Percentiles rank a stretch among this genome's conserved stretches.
Conservation (phyloP, 768 basidiomycete genomes). For the Tricholoma sp. region DNA sequence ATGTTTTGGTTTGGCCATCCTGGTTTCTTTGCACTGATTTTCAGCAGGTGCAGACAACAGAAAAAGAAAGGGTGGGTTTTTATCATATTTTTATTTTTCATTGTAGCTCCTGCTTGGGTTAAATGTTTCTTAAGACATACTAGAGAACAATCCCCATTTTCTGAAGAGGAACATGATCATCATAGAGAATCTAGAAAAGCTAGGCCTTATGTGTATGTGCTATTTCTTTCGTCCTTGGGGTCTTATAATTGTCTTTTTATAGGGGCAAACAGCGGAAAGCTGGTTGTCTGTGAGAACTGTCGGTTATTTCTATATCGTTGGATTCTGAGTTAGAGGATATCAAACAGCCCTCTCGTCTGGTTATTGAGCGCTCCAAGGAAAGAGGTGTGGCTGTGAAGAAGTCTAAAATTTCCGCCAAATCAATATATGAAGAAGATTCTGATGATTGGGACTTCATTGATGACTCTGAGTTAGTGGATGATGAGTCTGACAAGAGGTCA, state of each 20-base stretch:
- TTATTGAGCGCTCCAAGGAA: not conserved
- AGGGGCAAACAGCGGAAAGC: not conserved
- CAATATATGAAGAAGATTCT: not conserved
- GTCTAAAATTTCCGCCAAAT: not conserved
- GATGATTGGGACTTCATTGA: not conserved
- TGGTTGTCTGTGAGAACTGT: not conserved
- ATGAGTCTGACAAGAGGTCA: not conserved
- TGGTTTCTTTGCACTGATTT: no score
- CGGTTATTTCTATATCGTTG: not conserved
- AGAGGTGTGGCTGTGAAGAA: not conserved
- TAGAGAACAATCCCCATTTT: not conserved
- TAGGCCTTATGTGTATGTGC: not conserved
- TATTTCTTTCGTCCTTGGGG: not conserved
- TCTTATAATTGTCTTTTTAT: not conserved
- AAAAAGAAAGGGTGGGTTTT: not conserved
- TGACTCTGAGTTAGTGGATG: not conserved
- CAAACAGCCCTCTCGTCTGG: not conserved
- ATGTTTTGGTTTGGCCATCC: no score
- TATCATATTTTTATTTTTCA: not conserved
- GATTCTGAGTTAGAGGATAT: not conserved
- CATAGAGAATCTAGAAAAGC: not conserved
- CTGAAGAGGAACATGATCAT: not conserved
- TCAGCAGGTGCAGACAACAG: not conserved
- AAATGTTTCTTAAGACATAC: no score
- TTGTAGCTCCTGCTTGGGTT: not conserved